phyloP scores from a whole-genome alignment of 2,329 filamentous ascomycete genomes.

The Aureobasidium namibiae region DNA sequence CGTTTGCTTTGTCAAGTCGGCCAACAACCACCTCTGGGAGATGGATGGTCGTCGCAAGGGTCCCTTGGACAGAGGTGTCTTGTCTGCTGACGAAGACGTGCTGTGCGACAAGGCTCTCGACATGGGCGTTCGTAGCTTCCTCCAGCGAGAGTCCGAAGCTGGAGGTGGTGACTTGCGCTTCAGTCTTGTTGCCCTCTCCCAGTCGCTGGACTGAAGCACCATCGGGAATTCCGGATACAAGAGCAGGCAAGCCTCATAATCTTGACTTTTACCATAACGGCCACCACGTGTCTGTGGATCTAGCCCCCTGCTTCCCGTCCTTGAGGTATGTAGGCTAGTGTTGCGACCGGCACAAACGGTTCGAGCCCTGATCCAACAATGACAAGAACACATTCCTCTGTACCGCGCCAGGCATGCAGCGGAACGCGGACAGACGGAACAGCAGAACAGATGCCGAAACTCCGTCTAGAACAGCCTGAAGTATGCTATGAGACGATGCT shows the following conservation, averaged over 20 bases:
- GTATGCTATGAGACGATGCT: not conserved
- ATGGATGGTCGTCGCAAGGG: slow-evolving; percentile 68
- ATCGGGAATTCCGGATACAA: not conserved
- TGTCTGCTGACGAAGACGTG: slow-evolving; percentile 39
- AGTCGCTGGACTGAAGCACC: slow-evolving; percentile 42
- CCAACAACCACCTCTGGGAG: slow-evolving; percentile 64
- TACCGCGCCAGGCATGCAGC: not conserved
- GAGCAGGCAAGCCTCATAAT: not conserved
- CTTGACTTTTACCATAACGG: not conserved
- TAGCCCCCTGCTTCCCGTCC: not conserved
- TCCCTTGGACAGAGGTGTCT: slow-evolving; percentile 54
- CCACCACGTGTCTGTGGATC: slow-evolving; percentile 2
- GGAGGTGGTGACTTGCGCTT: slow-evolving; percentile 54
- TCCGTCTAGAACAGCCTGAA: not conserved
- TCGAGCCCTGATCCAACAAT: not conserved
- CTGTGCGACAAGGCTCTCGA: slow-evolving; percentile 64
- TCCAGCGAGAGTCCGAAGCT: slow-evolving; percentile 48
- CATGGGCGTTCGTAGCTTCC: slow-evolving; percentile 56
- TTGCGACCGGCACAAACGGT: not conserved
- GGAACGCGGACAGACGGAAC: not conserved
- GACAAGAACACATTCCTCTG: slow-evolving; percentile 1
- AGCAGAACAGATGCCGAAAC: not conserved
- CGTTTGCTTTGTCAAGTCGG: slow-evolving; percentile 81
- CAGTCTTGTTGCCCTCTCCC: slow-evolving; percentile 53
- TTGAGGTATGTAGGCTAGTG: not conserved